Evolutionary conservation across 2,329 filamentous ascomycete species (phyloP), one percentile per base, ranked within the genome.

Genomic region (Botrytis pseudocinerea): DNA sequence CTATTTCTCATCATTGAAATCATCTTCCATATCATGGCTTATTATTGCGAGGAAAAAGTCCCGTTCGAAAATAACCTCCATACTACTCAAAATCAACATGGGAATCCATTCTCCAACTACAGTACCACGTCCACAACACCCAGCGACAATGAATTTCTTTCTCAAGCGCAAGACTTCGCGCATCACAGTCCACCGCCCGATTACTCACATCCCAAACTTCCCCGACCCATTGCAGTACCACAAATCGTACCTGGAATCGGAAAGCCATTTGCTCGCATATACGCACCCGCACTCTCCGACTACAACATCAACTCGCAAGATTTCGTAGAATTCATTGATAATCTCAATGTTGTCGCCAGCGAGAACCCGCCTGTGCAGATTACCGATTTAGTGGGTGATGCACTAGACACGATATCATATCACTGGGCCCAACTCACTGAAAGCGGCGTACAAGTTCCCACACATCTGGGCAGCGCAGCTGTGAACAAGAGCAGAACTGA

Each of bases 301-400:
- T 57, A 57, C n/a, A 57, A 57, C 51, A 7, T 57, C n/a, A 57
- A 4, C 6, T 57, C 51, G 14, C 51, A 57, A 28, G n/a, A 57
- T 4, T 57, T 57, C 18, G 51, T 28, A 16, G n/a, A 78, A 25
- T 82, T 82, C 74, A 77, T 83, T 73, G 82, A 84, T 75, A 78
- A 78, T 35, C 77, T 83, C 14, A 83, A 83, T 71, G 77, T 82
- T 4, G 78, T 81, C 18, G 79, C 80, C 16, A 76, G 81, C 2
- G 79, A 81, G 1, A 76, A 79, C 22, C 78, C 80, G 20, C 80
- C 79, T 18, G 70, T 81, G 4, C 77, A 79, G 65, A 73, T 79
- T 20, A 48, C 81, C 22, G 74, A 78, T 44, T 38, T 79, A 7
- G 76, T 77, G 3, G 77, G 79, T 5, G 72, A 78, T 25, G 69